Evolutionary conservation across 257 asterid species (phyloP), one percentile per base, ranked within the genome.

Genomic region (Nemophila menziesii): DNA sequence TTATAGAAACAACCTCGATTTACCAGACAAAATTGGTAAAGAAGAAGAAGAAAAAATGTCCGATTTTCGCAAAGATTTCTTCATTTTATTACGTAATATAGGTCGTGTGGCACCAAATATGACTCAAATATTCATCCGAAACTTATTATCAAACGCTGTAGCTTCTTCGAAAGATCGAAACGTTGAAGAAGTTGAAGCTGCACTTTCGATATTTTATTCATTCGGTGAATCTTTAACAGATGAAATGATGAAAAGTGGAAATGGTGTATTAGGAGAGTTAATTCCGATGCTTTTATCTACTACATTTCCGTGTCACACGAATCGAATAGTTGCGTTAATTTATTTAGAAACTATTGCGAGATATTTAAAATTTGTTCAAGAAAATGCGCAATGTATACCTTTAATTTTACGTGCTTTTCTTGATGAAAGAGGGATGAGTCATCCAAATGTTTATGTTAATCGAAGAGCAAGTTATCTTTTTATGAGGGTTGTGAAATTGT

Each of bases 361-460:
- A 72, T 89, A 78, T 44, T 61, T 74, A 66, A 84, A 80, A 52
- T 84, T 78, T 51, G 75, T 89, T 52, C 69, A 63, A 19, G 93
- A 82, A 70, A 85, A 78, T 67, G 73, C 78, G 26, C 93, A 77
- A 54, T 82, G 69, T 59, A 64, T 90, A 61, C 96, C 86, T 48
- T 52, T 67, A 34, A 87, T 72, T 44, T 49, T 90, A 58, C 40
- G 68, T 44, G 92, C 93, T 55, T 90, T 85, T 69, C 94, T 90
- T 33, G 96, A 90, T 57, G 93, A 82, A 81, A 77, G 99, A 65
- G 96, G 99, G 53, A 66, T 85, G 63, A 86, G 76, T 64, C 99
- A 90, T 60, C 81, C 94, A 24, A 85, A 77, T 71, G 48, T 57
- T 55, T 72, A 68, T 55, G 94, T 85, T 33, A 69, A 86, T 58